Evolutionary conservation across 2,329 filamentous ascomycete species (phyloP), one percentile per base, ranked within the genome.

Genomic region (Mycosphaerella sp.): DNA sequence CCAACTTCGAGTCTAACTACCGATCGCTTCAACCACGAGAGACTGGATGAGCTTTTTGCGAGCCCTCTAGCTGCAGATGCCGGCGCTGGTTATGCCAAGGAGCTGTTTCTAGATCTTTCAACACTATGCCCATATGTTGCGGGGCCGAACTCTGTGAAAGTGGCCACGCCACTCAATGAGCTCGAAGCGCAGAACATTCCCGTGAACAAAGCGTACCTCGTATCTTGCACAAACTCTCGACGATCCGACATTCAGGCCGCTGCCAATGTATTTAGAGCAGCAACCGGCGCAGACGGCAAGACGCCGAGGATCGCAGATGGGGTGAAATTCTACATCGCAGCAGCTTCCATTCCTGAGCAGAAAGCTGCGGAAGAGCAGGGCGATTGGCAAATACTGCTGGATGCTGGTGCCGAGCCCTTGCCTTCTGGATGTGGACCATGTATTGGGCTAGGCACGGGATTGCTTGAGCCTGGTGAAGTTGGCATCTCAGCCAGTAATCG

Each of bases 61-160:
- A 83, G 86, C 61, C 81, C 76, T 0, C 66, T 90, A 2, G 69
- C 66, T 0, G 87, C 90, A 2, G 90, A 96, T 64, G 79, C 79
- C 12, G 86, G 82, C 7, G 90, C 89, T 1, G 75, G 74, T 5
- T 97, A 96, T 60, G 85, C 89, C 49, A 96, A 97, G 70, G 73
- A 84, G 36, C 76, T 95, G 0, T 89, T 86, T 66, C 74, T 96
- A 6, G 81, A 95, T 66, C 78, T 96, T 0, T 87, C 85, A 0
- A 90, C 88, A 0, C 78, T 96, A 0, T 85, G 87, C 0, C 90
- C 90, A 0, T 90, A 86, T 50, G 83, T 96, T 8, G 78, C 89
- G 0, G 90, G 91, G 0, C 91, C 91, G 0, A 95, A 96, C 71
- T 90, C 86, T 0, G 89, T 95, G 64, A 96, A 96, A 70, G 73